Conservation (phyloP, 208 protist species). For the Trypanosoma conorhini region DNA sequence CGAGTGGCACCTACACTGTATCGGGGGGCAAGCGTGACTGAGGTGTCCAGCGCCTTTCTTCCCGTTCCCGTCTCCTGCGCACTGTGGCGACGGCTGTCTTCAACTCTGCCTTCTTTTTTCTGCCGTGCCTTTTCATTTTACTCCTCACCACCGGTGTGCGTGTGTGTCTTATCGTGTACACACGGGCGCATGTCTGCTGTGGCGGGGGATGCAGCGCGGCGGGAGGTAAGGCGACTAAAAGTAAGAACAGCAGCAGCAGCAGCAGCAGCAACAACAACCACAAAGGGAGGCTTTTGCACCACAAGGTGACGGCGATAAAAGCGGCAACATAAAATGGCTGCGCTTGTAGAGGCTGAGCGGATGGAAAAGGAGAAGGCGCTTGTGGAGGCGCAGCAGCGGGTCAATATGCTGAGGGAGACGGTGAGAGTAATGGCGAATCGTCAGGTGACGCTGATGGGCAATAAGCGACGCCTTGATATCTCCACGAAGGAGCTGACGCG, state of each 20-base stretch:
- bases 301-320: slow-evolving; percentile 2
- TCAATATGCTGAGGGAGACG: slow-evolving; percentile 68
- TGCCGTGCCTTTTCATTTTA: slow-evolving; percentile 2
- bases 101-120: neutral
- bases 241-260: neutral
- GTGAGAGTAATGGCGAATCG: slow-evolving; percentile 85
- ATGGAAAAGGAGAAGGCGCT: slow-evolving; percentile 90
- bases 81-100: neutral
- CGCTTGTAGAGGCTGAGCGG: slow-evolving; percentile 78
- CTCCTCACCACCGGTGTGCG: neutral
- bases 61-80: too few relatives aligned
- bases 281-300: neutral
- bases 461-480: slow-evolving; percentile 71
- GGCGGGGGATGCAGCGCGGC: too few relatives aligned
- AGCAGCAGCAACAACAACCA: slow-evolving; percentile 9
- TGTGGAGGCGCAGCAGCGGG: slow-evolving; percentile 82
- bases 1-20: too few relatives aligned
- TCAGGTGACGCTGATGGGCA: slow-evolving; percentile 66
- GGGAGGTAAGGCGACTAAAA: neutral
- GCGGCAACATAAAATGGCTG: slow-evolving; percentile 32
- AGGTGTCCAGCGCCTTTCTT: too few relatives aligned
- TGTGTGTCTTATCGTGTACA: neutral
- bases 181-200: neutral
- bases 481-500: slow-evolving; percentile 75
- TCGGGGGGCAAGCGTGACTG: too few relatives aligned